Evolutionary conservation across 2,329 filamentous ascomycete species (phyloP).

Genomic region (Cladosporium sp.): DNA sequence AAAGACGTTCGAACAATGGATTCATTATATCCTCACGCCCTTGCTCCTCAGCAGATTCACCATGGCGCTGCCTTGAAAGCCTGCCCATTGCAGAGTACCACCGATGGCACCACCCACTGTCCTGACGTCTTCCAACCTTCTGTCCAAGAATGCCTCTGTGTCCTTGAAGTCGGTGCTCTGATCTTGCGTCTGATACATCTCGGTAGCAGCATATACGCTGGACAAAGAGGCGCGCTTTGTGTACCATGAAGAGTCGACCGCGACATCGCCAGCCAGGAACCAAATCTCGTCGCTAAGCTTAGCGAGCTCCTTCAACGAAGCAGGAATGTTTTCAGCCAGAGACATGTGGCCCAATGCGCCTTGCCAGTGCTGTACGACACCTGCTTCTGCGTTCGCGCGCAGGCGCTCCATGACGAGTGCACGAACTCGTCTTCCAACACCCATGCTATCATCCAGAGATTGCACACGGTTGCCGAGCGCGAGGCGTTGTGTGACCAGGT

Average conservation of each 20-base stretch:
- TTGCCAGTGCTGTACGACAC: constrained; percentile 73
- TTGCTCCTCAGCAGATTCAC: constrained; percentile 85
- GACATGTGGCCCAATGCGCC: constrained; percentile 91
- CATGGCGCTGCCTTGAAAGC: constrained; percentile 71
- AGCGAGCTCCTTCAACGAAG: constrained; percentile 73
- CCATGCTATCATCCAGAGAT: constrained; percentile 37
- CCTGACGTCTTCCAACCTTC: constrained; percentile 67
- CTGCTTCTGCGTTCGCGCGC: constrained; percentile 60
- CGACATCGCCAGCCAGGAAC: constrained; percentile 75
- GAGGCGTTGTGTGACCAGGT: constrained; percentile 64
- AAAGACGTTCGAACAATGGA: not conserved
- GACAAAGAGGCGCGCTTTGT: constrained; percentile 62
- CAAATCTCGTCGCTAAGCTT: constrained; percentile 87
- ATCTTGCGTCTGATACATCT: constrained; percentile 94
- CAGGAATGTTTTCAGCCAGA: constrained; percentile 70
- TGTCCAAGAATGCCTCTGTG: constrained; percentile 74
- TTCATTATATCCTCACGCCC: constrained; percentile 67
- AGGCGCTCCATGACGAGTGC: constrained; percentile 71
- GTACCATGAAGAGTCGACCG: constrained; percentile 88
- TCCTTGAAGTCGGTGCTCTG: constrained; percentile 66
- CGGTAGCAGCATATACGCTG: constrained; percentile 65
- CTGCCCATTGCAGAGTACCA: constrained; percentile 69
- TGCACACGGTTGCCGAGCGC: constrained; percentile 50
- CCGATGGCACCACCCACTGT: constrained; percentile 59
- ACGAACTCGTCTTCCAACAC: constrained; percentile 63